Conservation (phyloP, 768 basidiomycete species). For the Calocybe cyanea region DNA sequence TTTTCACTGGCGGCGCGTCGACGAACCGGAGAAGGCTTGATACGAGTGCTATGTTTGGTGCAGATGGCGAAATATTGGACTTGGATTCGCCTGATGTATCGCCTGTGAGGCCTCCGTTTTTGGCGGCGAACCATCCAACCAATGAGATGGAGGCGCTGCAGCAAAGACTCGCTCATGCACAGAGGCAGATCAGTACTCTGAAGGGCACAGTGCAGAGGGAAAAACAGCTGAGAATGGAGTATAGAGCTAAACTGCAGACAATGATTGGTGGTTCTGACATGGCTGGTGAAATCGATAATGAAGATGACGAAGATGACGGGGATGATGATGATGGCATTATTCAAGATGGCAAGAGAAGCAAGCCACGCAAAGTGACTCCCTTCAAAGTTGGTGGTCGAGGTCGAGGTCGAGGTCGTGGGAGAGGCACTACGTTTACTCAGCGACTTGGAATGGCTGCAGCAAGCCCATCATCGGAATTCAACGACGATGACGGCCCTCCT, state of each 20-base stretch:
- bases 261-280: conserved; percentile 30
- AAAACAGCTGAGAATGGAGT: conserved; percentile 76
- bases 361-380: conserved; percentile 43
- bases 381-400: conserved; percentile 52
- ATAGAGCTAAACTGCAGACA: conserved; percentile 50
- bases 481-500: conserved; percentile 31
- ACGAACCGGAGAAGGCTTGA: conserved; percentile 58
- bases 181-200: conserved; percentile 79
- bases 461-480: conserved; percentile 48
- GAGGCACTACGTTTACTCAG: conserved; percentile 53
- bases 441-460: conserved; percentile 56
- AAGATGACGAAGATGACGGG: conserved; percentile 32
- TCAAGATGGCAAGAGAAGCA: conserved; percentile 27
- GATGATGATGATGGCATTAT: conserved; percentile 43
- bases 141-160: conserved; percentile 82
- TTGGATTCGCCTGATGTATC: conserved; percentile 64
- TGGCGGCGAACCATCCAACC: conserved; percentile 69
- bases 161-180: conserved; percentile 80
- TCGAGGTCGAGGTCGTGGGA: conserved; percentile 50
- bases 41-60: conserved; percentile 30
- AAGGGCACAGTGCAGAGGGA: conserved; percentile 77
- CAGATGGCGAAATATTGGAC: conserved; percentile 40
- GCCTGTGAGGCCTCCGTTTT: conserved; percentile 46
- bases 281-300: conserved; percentile 44
- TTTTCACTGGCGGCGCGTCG: conserved; percentile 65